Percentiles rank a stretch among this genome's conserved stretches.
Evolutionary conservation across 164 flowering plant genomes (phyloP).

Genomic region (Chloranthus sessilifolius): DNA sequence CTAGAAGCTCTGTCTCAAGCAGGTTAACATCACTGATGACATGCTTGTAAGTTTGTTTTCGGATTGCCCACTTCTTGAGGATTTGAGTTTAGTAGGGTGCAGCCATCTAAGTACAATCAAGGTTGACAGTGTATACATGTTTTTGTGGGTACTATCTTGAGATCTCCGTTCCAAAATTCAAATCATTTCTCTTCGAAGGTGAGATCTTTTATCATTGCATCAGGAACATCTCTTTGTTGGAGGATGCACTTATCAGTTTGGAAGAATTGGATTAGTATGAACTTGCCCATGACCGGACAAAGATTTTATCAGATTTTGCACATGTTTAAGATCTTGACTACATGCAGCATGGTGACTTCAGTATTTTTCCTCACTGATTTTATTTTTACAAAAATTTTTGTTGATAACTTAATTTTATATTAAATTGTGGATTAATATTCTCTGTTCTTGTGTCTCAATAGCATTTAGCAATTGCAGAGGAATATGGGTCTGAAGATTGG

Average conservation of each 20-base stretch:
- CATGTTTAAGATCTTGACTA: constrained; percentile 6
- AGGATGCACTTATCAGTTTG: not conserved
- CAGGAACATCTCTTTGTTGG: not conserved
- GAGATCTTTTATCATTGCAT: not conserved
- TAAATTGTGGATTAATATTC: not conserved
- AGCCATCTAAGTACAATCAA: constrained; percentile 4
- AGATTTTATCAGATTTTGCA: not conserved
- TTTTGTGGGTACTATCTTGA: not conserved
- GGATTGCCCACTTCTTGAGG: constrained; percentile 4
- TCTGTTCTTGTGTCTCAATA: not conserved
- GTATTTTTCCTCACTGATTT: not conserved
- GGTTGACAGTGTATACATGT: not conserved
- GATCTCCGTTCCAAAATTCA: constrained; percentile 5
- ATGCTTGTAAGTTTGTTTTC: constrained; percentile 1
- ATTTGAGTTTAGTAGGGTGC: constrained; percentile 2
- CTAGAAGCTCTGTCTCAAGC: constrained; percentile 3
- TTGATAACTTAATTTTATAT: not conserved
- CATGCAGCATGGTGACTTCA: not conserved
- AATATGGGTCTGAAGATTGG: not conserved
- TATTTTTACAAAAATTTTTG: not conserved
- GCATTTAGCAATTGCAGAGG: constrained; percentile 3
- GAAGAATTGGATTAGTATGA: too few relatives aligned
- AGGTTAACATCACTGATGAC: constrained; percentile 3
- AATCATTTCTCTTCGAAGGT: constrained; percentile 3
- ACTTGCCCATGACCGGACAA: not conserved